Evolutionary conservation across 768 basidiomycete genomes (phyloP).

Genomic region (Boletus rubescentipes): DNA sequence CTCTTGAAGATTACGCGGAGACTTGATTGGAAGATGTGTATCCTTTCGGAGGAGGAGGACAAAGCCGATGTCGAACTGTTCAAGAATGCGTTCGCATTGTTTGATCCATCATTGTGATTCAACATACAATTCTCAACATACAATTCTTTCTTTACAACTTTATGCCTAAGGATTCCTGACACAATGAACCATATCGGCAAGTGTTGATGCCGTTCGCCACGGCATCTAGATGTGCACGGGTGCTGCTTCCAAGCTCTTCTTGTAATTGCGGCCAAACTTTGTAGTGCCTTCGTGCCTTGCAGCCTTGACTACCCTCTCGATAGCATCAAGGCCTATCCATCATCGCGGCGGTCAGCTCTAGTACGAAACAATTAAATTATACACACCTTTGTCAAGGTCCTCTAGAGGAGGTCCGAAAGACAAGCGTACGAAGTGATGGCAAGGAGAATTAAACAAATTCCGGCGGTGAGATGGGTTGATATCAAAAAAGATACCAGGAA

Average conservation of each 20-base stretch:
- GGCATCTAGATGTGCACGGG: slow-evolving; percentile 23
- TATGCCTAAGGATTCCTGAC: not conserved
- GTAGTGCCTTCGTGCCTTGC: slow-evolving; percentile 60
- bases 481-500: slow-evolving; percentile 90
- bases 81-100: slow-evolving; percentile 76
- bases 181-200: not conserved
- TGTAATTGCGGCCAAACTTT: slow-evolving; percentile 71
- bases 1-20: slow-evolving; percentile 76
- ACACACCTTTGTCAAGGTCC: slow-evolving; percentile 71
- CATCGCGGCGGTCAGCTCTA: not conserved
- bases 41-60: slow-evolving; percentile 82
- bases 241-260: slow-evolving; percentile 49
- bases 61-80: slow-evolving; percentile 79
- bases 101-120: slow-evolving; percentile 51
- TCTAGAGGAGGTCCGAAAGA: slow-evolving; percentile 83
- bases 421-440: slow-evolving; percentile 85
- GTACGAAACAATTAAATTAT: not conserved
- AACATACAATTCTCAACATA: too few species aligned
- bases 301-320: slow-evolving; percentile 72
- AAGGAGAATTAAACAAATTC: slow-evolving; percentile 87
- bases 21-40: slow-evolving; percentile 90
- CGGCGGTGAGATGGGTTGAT: slow-evolving; percentile 77
- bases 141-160: not conserved
- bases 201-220: too few species aligned
- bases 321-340: slow-evolving; percentile 74